Percentiles rank a stretch among this genome's conserved stretches.
These are phyloP conservation scores for Neodidymelliopsis sp. DNA, from an alignment of 2,329 filamentous ascomycete species.

Conservation along the genomic window DNA sequence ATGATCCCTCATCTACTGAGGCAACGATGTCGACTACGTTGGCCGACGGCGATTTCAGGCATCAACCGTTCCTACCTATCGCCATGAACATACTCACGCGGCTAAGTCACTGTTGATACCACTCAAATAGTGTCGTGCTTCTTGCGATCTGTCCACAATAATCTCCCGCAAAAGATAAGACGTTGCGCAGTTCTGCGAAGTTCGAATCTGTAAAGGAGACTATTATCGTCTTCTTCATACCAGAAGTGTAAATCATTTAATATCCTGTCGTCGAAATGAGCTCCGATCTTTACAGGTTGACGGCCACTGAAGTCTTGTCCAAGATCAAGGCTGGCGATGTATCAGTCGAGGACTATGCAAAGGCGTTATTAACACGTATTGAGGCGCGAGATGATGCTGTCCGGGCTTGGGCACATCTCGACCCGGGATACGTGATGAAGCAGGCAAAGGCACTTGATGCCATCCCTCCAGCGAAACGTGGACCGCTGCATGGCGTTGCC, in stretches of 20 bases:
- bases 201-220: too few species aligned
- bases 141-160: too few species aligned
- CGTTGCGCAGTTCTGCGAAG: too few species aligned
- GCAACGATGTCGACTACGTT: too few species aligned
- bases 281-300: slow-evolving; percentile 17
- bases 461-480: slow-evolving; percentile 57
- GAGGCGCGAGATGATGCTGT: slow-evolving; percentile 32
- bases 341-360: slow-evolving; percentile 41
- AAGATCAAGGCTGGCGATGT: slow-evolving; percentile 33
- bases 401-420: slow-evolving; percentile 44
- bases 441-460: slow-evolving; percentile 61
- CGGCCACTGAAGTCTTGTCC: slow-evolving; percentile 32
- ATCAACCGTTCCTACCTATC: too few species aligned
- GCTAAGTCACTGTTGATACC: too few species aligned
- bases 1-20: background rate
- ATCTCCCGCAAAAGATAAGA: too few species aligned
- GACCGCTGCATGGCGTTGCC: slow-evolving; percentile 64
- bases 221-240: too few species aligned
- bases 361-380: slow-evolving; percentile 38
- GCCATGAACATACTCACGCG: too few species aligned
- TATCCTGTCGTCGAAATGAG: background rate
- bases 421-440: slow-evolving; percentile 53
- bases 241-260: too few species aligned
- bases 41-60: too few species aligned
- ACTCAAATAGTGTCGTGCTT: too few species aligned